phyloP scores from a whole-genome alignment of 768 basidiomycete genomes.

The Rhizopogon vesiculosus region DNA sequence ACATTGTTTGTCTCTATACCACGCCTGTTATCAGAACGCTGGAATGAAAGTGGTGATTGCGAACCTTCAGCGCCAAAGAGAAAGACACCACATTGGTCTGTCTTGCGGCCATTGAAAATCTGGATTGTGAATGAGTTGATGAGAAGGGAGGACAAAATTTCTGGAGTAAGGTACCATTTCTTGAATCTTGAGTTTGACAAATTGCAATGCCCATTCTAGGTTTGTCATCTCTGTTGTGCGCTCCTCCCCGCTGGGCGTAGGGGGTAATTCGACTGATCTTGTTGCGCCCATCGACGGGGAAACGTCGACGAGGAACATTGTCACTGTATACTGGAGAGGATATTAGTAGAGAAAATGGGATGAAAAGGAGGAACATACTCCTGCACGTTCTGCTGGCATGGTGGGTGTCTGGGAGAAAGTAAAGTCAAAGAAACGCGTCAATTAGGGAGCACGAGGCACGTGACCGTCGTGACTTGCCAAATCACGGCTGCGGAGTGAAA shows the following conservation, averaged over 20 bases:
- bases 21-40: not conserved
- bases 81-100: slow-evolving; percentile 90
- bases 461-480: not conserved
- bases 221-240: slow-evolving; percentile 62
- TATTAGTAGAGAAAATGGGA: slow-evolving; percentile 7
- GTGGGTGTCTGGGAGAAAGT: slow-evolving; percentile 13
- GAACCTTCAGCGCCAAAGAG: slow-evolving; percentile 79
- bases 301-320: slow-evolving; percentile 86
- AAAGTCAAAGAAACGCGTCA: not conserved
- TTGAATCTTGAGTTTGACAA: slow-evolving; percentile 85
- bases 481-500: not conserved
- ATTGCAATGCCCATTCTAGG: slow-evolving; percentile 79
- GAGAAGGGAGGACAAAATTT: slow-evolving; percentile 2
- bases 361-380: slow-evolving; percentile 42
- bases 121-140: slow-evolving; percentile 23
- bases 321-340: slow-evolving; percentile 65
- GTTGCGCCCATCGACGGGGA: slow-evolving; percentile 79
- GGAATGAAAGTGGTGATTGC: not conserved
- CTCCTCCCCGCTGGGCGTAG: slow-evolving; percentile 46
- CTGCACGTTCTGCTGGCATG: slow-evolving; percentile 79
- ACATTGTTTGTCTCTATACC: slow-evolving; percentile 59
- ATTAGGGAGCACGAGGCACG: not conserved
- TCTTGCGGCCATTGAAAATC: slow-evolving; percentile 91
- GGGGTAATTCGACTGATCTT: slow-evolving; percentile 51
- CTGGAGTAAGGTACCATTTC: slow-evolving; percentile 62